Conservation (phyloP, 139 green algal species). For the Mychonastes homosphaera region DNA sequence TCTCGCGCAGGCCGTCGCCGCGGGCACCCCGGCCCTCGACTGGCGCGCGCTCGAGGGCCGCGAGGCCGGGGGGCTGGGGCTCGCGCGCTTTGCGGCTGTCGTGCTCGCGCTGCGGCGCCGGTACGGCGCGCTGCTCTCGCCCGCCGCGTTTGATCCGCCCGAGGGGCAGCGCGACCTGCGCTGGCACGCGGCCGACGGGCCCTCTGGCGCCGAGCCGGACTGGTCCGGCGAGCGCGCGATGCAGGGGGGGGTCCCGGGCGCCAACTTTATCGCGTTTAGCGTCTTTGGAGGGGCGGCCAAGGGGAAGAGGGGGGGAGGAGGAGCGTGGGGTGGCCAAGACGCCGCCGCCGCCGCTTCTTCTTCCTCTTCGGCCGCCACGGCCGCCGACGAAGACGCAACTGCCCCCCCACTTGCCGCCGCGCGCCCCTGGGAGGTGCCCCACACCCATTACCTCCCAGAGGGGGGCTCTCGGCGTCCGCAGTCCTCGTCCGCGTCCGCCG, state of each 20-base stretch:
- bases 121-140: constrained; percentile 35
- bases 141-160: constrained; percentile 27
- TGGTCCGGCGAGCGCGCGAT: constrained; percentile 26
- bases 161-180: not conserved
- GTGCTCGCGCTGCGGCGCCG: constrained; percentile 18
- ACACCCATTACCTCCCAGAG: too few relatives aligned
- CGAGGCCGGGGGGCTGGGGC: too few relatives aligned
- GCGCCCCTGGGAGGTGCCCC: constrained; percentile 8
- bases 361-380: not conserved
- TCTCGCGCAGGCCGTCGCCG: constrained; percentile 30
- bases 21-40: constrained; percentile 20
- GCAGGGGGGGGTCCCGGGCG: not conserved
- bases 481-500: too few relatives aligned
- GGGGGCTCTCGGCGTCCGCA: too few relatives aligned
- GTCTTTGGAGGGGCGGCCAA: not conserved
- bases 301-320: too few relatives aligned
- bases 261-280: constrained; percentile 34
- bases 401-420: not conserved
- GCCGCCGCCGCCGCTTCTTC: not conserved
- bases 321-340: too few relatives aligned
- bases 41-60: constrained; percentile 16
- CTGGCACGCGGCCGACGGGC: constrained; percentile 29
- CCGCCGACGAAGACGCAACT: not conserved
- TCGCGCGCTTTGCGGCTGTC: constrained; percentile 27
- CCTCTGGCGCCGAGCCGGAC: constrained; percentile 23